Conservation (phyloP, 495 filamentous ascomycete genomes). For the Trichoderma gamsii region DNA sequence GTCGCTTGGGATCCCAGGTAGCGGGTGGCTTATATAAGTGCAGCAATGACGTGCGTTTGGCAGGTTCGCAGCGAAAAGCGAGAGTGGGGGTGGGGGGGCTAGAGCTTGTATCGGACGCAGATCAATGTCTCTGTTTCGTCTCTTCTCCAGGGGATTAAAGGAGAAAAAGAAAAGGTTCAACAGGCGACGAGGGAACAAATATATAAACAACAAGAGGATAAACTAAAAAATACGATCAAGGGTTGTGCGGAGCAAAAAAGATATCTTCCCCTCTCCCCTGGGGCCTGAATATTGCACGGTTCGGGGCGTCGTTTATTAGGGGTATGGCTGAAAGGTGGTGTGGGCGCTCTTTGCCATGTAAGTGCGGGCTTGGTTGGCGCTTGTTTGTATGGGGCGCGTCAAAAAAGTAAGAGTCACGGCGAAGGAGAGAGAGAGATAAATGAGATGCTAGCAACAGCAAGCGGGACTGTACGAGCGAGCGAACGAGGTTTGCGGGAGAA, state of each 20-base stretch:
- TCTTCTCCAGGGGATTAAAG: neutral
- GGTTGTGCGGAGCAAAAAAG: neutral
- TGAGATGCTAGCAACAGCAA: neutral
- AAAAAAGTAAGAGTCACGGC: neutral
- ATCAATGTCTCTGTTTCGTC: neutral
- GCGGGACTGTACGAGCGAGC: neutral
- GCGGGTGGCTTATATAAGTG: slow-evolving; percentile 13
- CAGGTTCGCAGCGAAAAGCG: slow-evolving; percentile 8
- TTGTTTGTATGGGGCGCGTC: slow-evolving; percentile 11
- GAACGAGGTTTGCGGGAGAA: neutral
- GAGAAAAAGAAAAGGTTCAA: neutral
- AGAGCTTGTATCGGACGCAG: neutral
- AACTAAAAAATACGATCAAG: neutral
- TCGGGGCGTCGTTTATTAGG: slow-evolving; percentile 3
- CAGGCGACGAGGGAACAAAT: neutral
- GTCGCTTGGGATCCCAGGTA: neutral
- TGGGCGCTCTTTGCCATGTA: neutral
- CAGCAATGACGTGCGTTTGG: slow-evolving; percentile 7
- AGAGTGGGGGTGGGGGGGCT: slow-evolving; percentile 11
- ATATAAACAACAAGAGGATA: neutral
- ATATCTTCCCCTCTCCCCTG: slow-evolving; percentile 4
- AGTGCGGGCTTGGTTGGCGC: slow-evolving; percentile 13
- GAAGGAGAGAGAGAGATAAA: neutral
- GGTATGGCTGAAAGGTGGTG: slow-evolving; percentile 6
- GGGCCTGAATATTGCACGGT: neutral